phyloP scores from a whole-genome alignment of 768 basidiomycete species.

The Hypholoma fasciculare region DNA sequence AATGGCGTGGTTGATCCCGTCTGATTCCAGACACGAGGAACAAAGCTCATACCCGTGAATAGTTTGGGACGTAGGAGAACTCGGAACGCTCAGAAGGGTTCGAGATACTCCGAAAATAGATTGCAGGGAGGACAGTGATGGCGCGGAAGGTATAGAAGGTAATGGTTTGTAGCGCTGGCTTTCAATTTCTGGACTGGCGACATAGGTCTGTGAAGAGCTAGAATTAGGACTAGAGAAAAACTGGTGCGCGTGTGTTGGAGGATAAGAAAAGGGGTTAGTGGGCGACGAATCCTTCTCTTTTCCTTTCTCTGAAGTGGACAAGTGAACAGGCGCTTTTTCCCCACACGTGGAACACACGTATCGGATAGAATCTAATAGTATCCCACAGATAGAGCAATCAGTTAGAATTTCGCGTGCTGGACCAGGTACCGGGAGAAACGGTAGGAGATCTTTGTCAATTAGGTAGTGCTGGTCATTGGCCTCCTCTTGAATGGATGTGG shows the following conservation, averaged over 20 bases:
- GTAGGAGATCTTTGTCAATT: constrained; percentile 49
- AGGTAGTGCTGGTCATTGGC: constrained; percentile 21
- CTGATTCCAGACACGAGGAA: constrained; percentile 71
- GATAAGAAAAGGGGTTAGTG: constrained; percentile 33
- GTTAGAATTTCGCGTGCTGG: constrained; percentile 68
- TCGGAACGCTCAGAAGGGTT: constrained; percentile 17
- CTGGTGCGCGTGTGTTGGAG: constrained; percentile 22
- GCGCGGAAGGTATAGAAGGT: constrained; percentile 39
- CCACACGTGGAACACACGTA: constrained; percentile 92
- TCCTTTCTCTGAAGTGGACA: constrained; percentile 38
- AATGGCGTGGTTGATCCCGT: constrained; percentile 78
- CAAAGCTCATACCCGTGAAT: constrained; percentile 81
- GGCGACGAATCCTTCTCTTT: constrained; percentile 43
- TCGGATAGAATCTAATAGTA: constrained; percentile 74
- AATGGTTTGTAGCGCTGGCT: constrained; percentile 41
- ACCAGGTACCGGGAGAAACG: constrained; percentile 43
- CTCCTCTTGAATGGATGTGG: constrained; percentile 25
- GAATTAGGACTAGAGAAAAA: constrained; percentile 27
- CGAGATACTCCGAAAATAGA: constrained; percentile 19
- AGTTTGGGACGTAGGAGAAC: constrained; percentile 16
- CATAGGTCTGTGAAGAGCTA: constrained; percentile 38
- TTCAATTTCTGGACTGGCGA: constrained; percentile 32
- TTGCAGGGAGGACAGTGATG: constrained; percentile 18
- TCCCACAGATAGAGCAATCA: constrained; percentile 81
- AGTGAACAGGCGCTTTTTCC: constrained; percentile 56